Evolutionary conservation across 176 grass and related monocot genomes (phyloP), one percentile per base, ranked within the genome.

Genomic region (Typha latifolia): DNA sequence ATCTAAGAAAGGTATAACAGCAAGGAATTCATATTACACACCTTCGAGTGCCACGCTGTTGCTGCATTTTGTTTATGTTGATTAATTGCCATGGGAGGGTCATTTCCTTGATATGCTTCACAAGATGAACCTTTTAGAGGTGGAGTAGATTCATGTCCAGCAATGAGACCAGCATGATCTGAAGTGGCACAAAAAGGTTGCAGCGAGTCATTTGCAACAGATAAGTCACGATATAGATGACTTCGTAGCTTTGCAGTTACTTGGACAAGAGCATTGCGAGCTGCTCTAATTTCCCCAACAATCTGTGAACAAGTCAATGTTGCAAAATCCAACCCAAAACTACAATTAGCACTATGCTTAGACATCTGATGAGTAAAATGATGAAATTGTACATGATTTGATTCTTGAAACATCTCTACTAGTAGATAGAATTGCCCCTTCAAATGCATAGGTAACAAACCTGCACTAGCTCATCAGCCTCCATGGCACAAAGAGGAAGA

Each of bases 401-500:
- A 16, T 15, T 16, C 31, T 14, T 47, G 62, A 65, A 65, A 34
- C 12, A 34, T 65, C 32, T 18, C 62, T 16, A 29, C 27, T 34
- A 14, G 31, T 16, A 65, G 31, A 16, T 6, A 12, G 31, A 29
- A 14, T 65, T 15, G 24, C 13, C 49, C 62, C 57, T 66, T 72
- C 59, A 68, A 13, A 18, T 29, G 50, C 61, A 81, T 71, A 27
- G 37, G 49, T 20, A 37, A 79, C 74, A 57, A 80, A 99, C 94
- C 94, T 99, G 94, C 74, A 99, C 70, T 64, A 99, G 85, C 66
- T 93, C 89, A 84, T 99, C 94, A 74, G 89, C 80, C n/a, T 93
- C 94, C 51, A 84, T 66, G 19, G 89, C 89, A 11, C 94, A 90
- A 49, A 72, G 68, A 62, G 94, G 94, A 88, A 89, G 81, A 51